Conservation (phyloP, 352 stramenopile species). For the Thraustochytrium striatum region DNA sequence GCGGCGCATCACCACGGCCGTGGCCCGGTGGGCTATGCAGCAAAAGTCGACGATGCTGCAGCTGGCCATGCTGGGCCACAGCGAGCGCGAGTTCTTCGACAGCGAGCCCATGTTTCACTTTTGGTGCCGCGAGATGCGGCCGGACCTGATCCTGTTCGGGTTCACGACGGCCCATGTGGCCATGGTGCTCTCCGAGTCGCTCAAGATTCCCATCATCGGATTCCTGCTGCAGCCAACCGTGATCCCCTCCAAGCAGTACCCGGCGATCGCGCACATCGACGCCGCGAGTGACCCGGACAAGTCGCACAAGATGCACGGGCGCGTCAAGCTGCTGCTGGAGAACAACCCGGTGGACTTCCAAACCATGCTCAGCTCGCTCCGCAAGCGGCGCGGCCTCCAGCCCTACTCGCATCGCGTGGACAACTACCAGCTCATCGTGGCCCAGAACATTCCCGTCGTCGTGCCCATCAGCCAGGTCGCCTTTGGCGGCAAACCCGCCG, state of each 20-base stretch:
- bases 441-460: constrained; percentile 42
- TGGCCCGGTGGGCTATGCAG: constrained; percentile 34
- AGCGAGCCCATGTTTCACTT: constrained; percentile 45
- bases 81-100: constrained; percentile 48
- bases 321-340: constrained; percentile 46
- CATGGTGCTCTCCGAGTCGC: constrained; percentile 45
- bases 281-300: not conserved
- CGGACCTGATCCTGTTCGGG: constrained; percentile 37
- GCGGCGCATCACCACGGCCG: constrained; percentile 41
- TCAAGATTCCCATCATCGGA: constrained; percentile 37
- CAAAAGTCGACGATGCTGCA: constrained; percentile 42
- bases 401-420: constrained; percentile 37
- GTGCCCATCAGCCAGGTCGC: constrained; percentile 40
- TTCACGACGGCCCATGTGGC: constrained; percentile 46
- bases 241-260: constrained; percentile 46
- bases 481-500: constrained; percentile 42
- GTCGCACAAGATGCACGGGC: constrained; percentile 27
- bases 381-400: constrained; percentile 21
- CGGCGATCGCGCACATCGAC: constrained; percentile 27
- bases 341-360: constrained; percentile 50
- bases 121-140: constrained; percentile 19
- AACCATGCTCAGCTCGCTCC: constrained; percentile 14
- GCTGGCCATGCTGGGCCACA: constrained; percentile 30
- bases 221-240: constrained; percentile 45
- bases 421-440: constrained; percentile 23